Base-by-base conservation (phyloP, 2,329 filamentous ascomycete genomes). In the Stachybotrys echinatus region DNA sequence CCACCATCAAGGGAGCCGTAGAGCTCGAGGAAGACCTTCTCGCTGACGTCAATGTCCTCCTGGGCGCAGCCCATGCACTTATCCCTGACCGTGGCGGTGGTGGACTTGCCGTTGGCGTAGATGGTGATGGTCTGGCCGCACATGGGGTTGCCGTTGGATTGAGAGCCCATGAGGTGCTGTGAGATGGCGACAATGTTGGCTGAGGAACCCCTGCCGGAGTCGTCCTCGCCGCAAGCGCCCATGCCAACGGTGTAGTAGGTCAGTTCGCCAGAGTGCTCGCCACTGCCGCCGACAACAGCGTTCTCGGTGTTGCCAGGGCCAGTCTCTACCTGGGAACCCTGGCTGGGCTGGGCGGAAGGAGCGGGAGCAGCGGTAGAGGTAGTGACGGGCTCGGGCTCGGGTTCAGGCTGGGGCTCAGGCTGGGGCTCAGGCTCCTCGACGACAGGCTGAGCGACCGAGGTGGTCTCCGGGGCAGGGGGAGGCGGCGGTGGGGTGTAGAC, bases 241-340 rank as follows among this genome's bases (percentile, higher is more conserved):
- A 87, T 63, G 40, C 85, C 89, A 45, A 86, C 73, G 39, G 75
- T 70, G 72, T 88, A 95, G 75, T 81, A 92, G 52, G 89, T 94
- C 57, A 89, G 76, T 46, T 91, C 80, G 53, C 88, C 89, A 1
- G 63, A 61, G 71, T 69, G 66, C 58, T 56, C 51, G 59, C 58
- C 49, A 44, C 52, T 48, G 45, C 48, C 40, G 45, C 58, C 47
- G 50, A 51, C 44, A 51, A 54, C 48, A 17, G 48, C 19, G 27
- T 57, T 50, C 49, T 58, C 42, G 18, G 55, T 49, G n/a, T 50
- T 52, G 51, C 56, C 52, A 31, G 45, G 47, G 19, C 51, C 45
- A 23, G 52, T 48, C 51, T 58, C 50, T 45, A 56, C 49, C 42
- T 58, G 39, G 14, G 20, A 54, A 48, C 48, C 51, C 48, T 34